Conservation (phyloP, 1,284 basidiomycete species). For the Naganishia sp. region DNA sequence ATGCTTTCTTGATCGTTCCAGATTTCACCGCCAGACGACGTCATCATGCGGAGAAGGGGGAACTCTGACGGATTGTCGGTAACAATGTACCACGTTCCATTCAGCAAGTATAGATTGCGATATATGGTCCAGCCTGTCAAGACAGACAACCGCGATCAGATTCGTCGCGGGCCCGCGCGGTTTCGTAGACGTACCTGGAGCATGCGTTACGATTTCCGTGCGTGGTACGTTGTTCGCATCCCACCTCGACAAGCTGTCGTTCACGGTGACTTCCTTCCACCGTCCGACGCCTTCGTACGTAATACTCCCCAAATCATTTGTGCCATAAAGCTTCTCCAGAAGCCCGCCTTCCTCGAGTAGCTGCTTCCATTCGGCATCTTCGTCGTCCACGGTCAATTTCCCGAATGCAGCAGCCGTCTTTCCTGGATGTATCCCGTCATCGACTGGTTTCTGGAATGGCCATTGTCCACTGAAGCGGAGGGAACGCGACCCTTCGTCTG, state of each 20-base stretch:
- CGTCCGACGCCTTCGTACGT: slow-evolving; percentile 28
- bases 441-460: neutral
- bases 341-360: slow-evolving; percentile 22
- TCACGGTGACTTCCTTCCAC: slow-evolving; percentile 36
- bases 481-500: slow-evolving; percentile 42
- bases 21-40: slow-evolving; percentile 54
- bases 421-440: slow-evolving; percentile 9
- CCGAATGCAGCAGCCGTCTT: slow-evolving; percentile 12
- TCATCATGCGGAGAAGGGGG: slow-evolving; percentile 54
- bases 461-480: slow-evolving; percentile 44
- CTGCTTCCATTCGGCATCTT: slow-evolving; percentile 22
- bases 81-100: slow-evolving; percentile 56
- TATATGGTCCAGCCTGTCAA: slow-evolving; percentile 74
- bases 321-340: slow-evolving; percentile 10
- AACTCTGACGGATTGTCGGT: slow-evolving; percentile 52
- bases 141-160: neutral
- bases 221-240: slow-evolving; percentile 43
- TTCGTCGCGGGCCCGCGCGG: neutral
- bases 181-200: slow-evolving; percentile 48
- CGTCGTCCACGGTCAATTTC: slow-evolving; percentile 20
- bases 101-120: slow-evolving; percentile 61
- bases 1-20: slow-evolving; percentile 55
- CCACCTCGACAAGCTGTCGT: slow-evolving; percentile 45
- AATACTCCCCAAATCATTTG: slow-evolving; percentile 25
- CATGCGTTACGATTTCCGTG: slow-evolving; percentile 50